Percentiles rank a stretch among this genome's conserved stretches.
phyloP scores from a whole-genome alignment of 2,329 filamentous ascomycete genomes.

The Cryphonectria parasitica region DNA sequence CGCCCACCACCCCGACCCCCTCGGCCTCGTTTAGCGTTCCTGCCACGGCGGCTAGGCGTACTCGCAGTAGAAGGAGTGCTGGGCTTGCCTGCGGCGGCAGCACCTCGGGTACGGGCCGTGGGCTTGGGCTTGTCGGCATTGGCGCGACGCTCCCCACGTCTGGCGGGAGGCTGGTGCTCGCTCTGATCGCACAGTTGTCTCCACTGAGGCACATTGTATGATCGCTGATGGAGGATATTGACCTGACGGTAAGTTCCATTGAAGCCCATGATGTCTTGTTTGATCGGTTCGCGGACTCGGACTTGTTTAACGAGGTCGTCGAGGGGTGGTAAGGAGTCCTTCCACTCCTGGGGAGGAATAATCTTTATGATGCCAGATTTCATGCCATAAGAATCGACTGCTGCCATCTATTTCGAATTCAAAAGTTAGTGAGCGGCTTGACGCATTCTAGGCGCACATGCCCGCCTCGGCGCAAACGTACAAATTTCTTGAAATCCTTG shows the following conservation, averaged over 20 bases:
- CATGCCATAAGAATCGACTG: conserved; percentile 94
- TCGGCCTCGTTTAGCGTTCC: conserved; percentile 23
- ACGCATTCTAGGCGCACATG: background rate
- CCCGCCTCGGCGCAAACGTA: conserved; percentile 49
- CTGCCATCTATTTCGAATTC: conserved; percentile 61
- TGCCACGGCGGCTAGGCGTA: conserved; percentile 19
- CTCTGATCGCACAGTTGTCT: conserved; percentile 90
- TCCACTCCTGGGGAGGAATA: conserved; percentile 93
- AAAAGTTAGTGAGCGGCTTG: conserved; percentile 36
- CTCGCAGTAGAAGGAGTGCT: conserved; percentile 15
- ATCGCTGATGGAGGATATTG: conserved; percentile 93
- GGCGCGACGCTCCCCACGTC: conserved; percentile 78
- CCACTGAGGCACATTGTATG: conserved; percentile 97
- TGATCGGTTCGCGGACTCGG: conserved; percentile 94
- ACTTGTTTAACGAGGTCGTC: conserved; percentile 89
- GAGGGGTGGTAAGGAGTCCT: conserved; percentile 74
- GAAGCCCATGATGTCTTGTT: conserved; percentile 95
- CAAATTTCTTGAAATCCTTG: conserved; percentile 88
- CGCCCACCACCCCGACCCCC: conserved; percentile 45
- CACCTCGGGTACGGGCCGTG: conserved; percentile 43
- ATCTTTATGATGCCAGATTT: conserved; percentile 96
- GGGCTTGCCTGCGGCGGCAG: conserved; percentile 33
- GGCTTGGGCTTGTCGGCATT: conserved; percentile 57
- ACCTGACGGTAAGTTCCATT: conserved; percentile 96
- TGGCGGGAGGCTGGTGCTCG: conserved; percentile 92